Evolutionary conservation across 768 basidiomycete genomes (phyloP), one percentile per base, ranked within the genome.

Genomic region (Termitomyces bulborhizus): DNA sequence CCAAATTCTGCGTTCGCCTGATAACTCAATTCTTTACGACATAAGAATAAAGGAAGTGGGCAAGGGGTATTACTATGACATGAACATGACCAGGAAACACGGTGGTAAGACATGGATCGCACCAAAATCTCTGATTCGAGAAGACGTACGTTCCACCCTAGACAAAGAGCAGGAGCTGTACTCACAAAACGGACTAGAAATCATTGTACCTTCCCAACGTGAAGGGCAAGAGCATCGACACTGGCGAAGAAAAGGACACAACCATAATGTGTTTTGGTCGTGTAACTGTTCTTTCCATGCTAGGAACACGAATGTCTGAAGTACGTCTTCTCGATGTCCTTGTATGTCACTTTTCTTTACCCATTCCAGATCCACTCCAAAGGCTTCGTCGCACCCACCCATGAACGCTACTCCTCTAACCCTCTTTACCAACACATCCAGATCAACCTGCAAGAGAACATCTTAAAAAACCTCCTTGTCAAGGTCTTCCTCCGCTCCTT

Each of bases 71-170:
- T 98, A 92, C 64, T 79, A 88, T 51, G 96, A 98, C 66, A 59
- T 77, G 54, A 89, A 90, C 63, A 84, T 86, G 66, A 88, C 90
- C 1, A 75, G 87, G 49, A 78, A 78, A 42, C 82, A 93, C 62
- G 94, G 93, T 15, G 96, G 96, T 15, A 98, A 98, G 73, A 88
- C 89, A 8, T 98, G 93, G 93, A 82, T 93, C 50, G 94, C 93
- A 11, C 95, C 94, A 1, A 84, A 80, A 21, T 88, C 90, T 21
- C 76, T 98, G 62, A 93, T 98, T 59, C 83, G 85, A 29, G 90
- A 93, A 73, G 92, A 96, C 60, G 95, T 95, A 65, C 61, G 90
- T 78, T 29, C 16, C 43, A 13, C 7, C 12, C 11, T 13, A 46
- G 31, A 15, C 26, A 18, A 27, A 46, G 3, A 46, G 3, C 16